Conservation (phyloP, 1,284 basidiomycete species). For the Naganishia sp. region DNA sequence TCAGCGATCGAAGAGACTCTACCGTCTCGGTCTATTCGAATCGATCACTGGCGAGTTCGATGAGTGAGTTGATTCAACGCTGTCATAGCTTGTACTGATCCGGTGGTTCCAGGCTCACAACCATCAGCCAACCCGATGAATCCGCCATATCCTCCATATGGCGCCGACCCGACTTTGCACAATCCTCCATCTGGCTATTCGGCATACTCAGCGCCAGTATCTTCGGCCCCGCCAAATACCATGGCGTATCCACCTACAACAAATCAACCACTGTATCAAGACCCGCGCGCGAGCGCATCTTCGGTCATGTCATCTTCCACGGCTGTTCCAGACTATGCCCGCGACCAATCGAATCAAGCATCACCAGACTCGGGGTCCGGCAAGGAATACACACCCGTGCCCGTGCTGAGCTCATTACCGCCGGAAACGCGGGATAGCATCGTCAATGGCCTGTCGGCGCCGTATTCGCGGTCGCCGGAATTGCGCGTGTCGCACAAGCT, state of each 20-base stretch:
- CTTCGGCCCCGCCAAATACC: background rate
- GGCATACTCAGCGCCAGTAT: background rate
- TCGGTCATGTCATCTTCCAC: conserved; percentile 23
- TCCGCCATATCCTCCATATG: conserved; percentile 40
- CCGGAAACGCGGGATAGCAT: conserved; percentile 35
- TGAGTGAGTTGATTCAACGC: conserved; percentile 34
- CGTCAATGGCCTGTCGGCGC: conserved; percentile 63
- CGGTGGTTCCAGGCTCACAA: conserved; percentile 24
- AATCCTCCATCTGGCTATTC: conserved; percentile 22
- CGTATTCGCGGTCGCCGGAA: conserved; percentile 91
- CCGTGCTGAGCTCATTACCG: conserved; percentile 15
- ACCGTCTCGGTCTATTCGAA: conserved; percentile 67
- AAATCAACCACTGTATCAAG: conserved; percentile 12
- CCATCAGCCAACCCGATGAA: conserved; percentile 31
- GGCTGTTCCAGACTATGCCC: conserved; percentile 10
- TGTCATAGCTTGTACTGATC: conserved; percentile 1
- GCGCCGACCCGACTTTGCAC: conserved; percentile 33
- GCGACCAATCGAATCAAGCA: background rate
- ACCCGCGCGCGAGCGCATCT: conserved; percentile 8
- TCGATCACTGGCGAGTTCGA: conserved; percentile 60
- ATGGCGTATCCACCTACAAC: conserved; percentile 7
- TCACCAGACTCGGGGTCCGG: background rate
- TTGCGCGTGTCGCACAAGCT: conserved; percentile 90
- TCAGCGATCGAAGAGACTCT: conserved; percentile 68
- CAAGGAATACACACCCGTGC: conserved; percentile 15